These are phyloP conservation scores for Artemisia tridentata DNA, from an alignment of 129 eudicot species.

Conservation along the genomic window DNA sequence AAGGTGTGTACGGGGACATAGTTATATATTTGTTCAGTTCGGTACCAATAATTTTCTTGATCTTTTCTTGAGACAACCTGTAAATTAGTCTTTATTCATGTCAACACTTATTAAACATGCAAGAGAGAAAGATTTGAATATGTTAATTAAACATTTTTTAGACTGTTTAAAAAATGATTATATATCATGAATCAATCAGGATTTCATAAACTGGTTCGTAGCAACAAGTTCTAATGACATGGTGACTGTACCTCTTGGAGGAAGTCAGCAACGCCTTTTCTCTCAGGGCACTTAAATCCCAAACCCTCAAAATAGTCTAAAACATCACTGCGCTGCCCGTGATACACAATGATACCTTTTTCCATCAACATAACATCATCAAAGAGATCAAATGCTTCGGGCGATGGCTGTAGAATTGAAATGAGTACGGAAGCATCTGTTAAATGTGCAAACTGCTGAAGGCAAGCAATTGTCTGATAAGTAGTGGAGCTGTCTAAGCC, in stretches of 20 bases:
- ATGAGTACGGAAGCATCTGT: no score
- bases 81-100: background rate
- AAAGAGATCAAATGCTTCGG: constrained; percentile 76
- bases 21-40: constrained; percentile 27
- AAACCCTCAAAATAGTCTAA: constrained; percentile 57
- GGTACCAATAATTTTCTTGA: constrained; percentile 61
- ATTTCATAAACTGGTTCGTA: background rate
- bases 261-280: constrained; percentile 89
- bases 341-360: constrained; percentile 76
- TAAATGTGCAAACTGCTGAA: no score
- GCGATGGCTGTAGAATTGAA: no score
- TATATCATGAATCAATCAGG: no score
- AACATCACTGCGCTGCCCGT: constrained; percentile 56
- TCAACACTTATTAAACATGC: no score
- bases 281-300: constrained; percentile 77
- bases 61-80: constrained; percentile 75
- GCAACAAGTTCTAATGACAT: background rate
- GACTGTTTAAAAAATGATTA: background rate
- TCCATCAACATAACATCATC: constrained; percentile 81
- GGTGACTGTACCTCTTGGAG: constrained; percentile 71
- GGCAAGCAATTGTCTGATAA: no score
- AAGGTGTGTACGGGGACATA: constrained; percentile 34
- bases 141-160: background rate
- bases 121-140: no score
- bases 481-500: no score